Percentiles rank a stretch among this genome's conserved stretches.
Evolutionary conservation across 192 early-diverging fungal genomes (phyloP).

Genomic region (Backusella mclennaniae): DNA sequence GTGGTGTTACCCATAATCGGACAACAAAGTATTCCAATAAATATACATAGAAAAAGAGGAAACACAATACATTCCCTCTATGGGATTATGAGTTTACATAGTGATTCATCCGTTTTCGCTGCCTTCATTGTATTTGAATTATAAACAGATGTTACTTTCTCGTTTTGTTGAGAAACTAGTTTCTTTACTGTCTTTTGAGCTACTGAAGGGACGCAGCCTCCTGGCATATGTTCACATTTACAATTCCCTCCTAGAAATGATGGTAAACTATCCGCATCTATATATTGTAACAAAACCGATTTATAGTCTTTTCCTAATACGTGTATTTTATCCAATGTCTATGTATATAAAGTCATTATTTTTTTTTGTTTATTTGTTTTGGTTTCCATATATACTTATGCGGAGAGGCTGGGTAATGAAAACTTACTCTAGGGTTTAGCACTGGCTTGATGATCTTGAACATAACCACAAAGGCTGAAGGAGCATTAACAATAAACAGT

Average conservation of each 20-base stretch:
- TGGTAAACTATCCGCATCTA: slow-evolving; percentile 65
- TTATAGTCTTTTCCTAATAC: slow-evolving; percentile 64
- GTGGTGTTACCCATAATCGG: neutral
- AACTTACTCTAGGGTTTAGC: slow-evolving; percentile 63
- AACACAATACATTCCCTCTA: neutral
- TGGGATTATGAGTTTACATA: neutral
- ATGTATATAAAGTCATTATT: neutral
- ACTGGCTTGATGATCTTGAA: slow-evolving; percentile 72
- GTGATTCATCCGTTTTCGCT: neutral
- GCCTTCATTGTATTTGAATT: slow-evolving; percentile 11
- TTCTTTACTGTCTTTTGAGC: neutral
- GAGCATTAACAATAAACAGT: slow-evolving; percentile 91
- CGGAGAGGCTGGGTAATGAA: neutral
- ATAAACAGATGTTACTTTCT: slow-evolving; percentile 2
- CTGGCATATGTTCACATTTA: slow-evolving; percentile 69
- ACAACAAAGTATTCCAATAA: neutral
- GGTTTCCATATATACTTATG: neutral
- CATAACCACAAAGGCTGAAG: slow-evolving; percentile 76
- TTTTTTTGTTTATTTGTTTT: neutral
- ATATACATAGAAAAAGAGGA: neutral
- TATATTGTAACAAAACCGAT: slow-evolving; percentile 54
- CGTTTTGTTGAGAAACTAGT: neutral
- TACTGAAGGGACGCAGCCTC: slow-evolving; percentile 46
- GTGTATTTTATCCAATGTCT: slow-evolving; percentile 56
- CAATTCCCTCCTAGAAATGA: slow-evolving; percentile 67